Evolutionary conservation across 2,329 filamentous ascomycete species (phyloP).

Genomic region (Penicillium sp.): DNA sequence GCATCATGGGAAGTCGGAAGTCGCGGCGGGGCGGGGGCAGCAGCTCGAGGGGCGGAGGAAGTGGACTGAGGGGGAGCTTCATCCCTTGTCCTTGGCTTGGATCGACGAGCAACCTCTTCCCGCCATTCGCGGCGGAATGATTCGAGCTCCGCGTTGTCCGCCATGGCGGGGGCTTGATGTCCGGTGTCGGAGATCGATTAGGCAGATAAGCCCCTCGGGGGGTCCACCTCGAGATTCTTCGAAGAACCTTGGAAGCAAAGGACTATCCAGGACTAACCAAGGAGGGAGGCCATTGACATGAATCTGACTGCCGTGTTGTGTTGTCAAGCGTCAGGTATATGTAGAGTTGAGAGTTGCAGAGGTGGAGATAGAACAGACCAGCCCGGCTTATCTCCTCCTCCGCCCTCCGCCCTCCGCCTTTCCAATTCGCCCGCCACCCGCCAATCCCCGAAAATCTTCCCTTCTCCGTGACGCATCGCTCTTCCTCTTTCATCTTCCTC

Average conservation of each 20-base stretch:
- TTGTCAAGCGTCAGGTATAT: too few relatives aligned
- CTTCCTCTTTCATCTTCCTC: slow-evolving; percentile 4
- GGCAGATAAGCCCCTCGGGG: slow-evolving; percentile 30
- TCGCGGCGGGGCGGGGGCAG: slow-evolving; percentile 28
- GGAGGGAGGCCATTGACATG: neutral
- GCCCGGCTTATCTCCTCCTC: slow-evolving; percentile 28
- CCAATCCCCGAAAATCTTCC: slow-evolving; percentile 32
- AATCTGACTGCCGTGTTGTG: neutral
- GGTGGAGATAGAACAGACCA: slow-evolving; percentile 6
- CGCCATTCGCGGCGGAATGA: slow-evolving; percentile 85
- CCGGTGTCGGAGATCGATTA: slow-evolving; percentile 30
- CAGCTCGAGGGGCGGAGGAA: neutral
- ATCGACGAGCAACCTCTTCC: slow-evolving; percentile 70
- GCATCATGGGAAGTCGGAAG: slow-evolving; percentile 45
- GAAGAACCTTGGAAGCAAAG: neutral
- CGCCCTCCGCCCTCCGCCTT: neutral
- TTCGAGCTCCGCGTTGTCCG: slow-evolving; percentile 73
- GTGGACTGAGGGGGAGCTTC: slow-evolving; percentile 14
- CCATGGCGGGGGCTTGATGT: slow-evolving; percentile 36
- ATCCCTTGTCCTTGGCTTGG: slow-evolving; percentile 25
- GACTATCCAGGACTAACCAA: slow-evolving; percentile 9
- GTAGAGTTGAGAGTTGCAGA: too few relatives aligned
- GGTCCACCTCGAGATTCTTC: slow-evolving; percentile 11
- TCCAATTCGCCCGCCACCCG: slow-evolving; percentile 28
- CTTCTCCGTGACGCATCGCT: slow-evolving; percentile 22